Evolutionary conservation across 192 early-diverging fungal genomes (phyloP), one percentile per base, ranked within the genome.

Genomic region (Coemansia sp.): DNA sequence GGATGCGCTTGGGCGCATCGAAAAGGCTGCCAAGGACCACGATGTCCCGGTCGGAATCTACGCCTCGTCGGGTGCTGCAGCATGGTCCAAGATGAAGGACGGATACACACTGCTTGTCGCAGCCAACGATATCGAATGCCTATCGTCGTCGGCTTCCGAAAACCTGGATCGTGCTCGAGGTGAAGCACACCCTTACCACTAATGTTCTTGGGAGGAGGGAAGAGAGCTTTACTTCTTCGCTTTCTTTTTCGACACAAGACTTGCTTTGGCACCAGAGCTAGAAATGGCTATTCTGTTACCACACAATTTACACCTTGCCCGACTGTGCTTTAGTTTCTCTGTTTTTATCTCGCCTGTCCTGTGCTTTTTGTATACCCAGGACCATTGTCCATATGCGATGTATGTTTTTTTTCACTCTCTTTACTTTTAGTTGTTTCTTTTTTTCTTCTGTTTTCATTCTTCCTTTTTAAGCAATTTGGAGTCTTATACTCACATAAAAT

Each of bases 31-130:
- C 37, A 52, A 57, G 31, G 74, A 70, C 16, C 42, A 51, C 53
- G 66, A 82, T 31, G n/a, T 82, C 18, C 80, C 80, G 16, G 40
- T 74, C 12, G 80, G 80, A 13, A 82, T 82, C 18, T 77, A 82
- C 42, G 68, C 75, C 9, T 63, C 80, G 8, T 66, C 71, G 21
- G 80, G 80, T 5, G 58, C 55, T 15, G 61, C 64, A 7, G 80
- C 75, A 21, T 64, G 66, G 51, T 26, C 48, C 28, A 73, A 62
- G 48, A 15, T 60, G 49, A 63, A 70, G 21, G 67, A 69, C 21
- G 75, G 80, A 4, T 82, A 77, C 45, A 74, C 71, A 5, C 13
- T 82, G 51, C 56, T 82, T 20, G 80, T 82, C n/a, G 80, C 80
- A 39, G 80, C 75, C 21, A 71, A 60, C 52, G 80, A 82, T 34